Percentiles rank a stretch among this genome's conserved stretches.
Conservation (phyloP, 768 basidiomycete species). For the Termitomyces sp. region DNA sequence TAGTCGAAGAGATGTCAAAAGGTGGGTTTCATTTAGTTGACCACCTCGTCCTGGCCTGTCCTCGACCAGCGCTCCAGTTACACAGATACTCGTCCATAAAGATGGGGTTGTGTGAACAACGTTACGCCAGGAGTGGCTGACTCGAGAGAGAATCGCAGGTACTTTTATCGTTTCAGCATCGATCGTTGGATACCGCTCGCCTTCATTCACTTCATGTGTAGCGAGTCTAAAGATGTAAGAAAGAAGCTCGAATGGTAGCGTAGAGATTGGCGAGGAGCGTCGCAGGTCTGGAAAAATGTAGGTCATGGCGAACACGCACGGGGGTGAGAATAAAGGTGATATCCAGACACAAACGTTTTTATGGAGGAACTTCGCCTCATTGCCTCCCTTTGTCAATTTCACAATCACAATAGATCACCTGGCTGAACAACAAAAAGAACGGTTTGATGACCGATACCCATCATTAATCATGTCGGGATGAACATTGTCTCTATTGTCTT, state of each 20-base stretch:
- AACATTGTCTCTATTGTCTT: constrained; percentile 18
- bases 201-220: constrained; percentile 25
- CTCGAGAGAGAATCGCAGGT: constrained; percentile 41
- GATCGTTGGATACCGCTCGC: constrained; percentile 23
- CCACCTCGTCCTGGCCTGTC: background rate
- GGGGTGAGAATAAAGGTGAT: background rate
- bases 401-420: constrained; percentile 15
- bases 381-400: constrained; percentile 25
- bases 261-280: constrained; percentile 24
- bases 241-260: constrained; percentile 51
- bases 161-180: constrained; percentile 33
- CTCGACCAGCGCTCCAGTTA: constrained; percentile 34
- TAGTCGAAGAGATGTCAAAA: constrained; percentile 35
- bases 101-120: constrained; percentile 42
- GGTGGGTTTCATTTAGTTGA: constrained; percentile 29
- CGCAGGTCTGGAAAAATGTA: background rate
- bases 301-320: background rate
- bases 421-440: constrained; percentile 28
- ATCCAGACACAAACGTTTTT: constrained; percentile 10
- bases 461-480: constrained; percentile 13
- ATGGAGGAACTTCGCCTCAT: constrained; percentile 21
- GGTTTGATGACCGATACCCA: constrained; percentile 18
- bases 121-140: constrained; percentile 46
- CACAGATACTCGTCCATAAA: constrained; percentile 51
- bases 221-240: constrained; percentile 49